Conservation (phyloP, 108 stramenopile species). For the Nitzschia putrida region DNA sequence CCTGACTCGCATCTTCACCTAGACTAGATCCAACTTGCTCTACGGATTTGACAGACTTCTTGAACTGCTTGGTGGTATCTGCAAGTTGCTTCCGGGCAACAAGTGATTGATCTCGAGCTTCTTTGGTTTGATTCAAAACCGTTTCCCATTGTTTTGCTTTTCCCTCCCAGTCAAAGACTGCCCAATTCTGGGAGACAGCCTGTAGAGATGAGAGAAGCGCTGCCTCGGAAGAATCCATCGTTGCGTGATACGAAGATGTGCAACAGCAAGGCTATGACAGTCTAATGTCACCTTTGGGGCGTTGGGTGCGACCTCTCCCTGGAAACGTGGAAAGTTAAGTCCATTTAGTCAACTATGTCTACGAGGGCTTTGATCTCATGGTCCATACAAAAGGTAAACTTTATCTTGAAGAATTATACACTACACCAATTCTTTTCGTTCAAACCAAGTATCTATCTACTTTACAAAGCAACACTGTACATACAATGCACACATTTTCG, state of each 20-base stretch:
- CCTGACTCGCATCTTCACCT: conserved; percentile 18
- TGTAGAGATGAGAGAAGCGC: conserved; percentile 47
- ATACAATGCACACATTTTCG: too few relatives aligned
- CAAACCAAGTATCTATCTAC: too few relatives aligned
- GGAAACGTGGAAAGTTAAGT: too few relatives aligned
- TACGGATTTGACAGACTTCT: conserved; percentile 69
- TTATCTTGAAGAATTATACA: too few relatives aligned
- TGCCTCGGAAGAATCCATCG: not conserved
- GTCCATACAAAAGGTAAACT: too few relatives aligned
- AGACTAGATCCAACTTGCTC: conserved; percentile 38
- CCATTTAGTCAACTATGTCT: too few relatives aligned
- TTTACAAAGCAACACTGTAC: too few relatives aligned
- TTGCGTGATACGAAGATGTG: not conserved
- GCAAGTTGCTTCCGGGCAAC: conserved; percentile 73
- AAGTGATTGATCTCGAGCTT: conserved; percentile 58
- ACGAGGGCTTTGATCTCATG: too few relatives aligned
- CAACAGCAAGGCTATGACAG: not conserved
- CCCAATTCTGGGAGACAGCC: conserved; percentile 57
- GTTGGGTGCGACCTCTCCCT: too few relatives aligned
- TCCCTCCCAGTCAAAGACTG: conserved; percentile 50
- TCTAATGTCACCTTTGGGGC: not conserved
- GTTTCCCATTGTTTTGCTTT: conserved; percentile 50
- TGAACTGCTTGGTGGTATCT: conserved; percentile 77
- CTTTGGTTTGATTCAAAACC: conserved; percentile 43
- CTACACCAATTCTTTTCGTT: too few relatives aligned